phyloP scores from a whole-genome alignment of 306 rosid species.

The Medicago arabica region DNA sequence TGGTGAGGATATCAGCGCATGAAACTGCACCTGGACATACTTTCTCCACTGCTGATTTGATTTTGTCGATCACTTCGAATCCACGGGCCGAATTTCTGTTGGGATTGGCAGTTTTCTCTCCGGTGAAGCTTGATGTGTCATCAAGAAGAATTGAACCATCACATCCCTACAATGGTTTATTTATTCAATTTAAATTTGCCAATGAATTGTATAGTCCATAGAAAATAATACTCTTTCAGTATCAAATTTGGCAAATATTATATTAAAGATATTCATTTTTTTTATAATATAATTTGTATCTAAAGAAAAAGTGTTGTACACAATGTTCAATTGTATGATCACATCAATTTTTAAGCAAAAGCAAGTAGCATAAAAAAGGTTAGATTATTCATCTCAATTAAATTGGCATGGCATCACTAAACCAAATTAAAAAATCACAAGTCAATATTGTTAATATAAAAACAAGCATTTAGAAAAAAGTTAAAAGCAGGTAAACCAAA shows the following conservation, averaged over 20 bases:
- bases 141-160: constrained; percentile 89
- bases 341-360: too few species aligned
- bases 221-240: not conserved
- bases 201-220: not conserved
- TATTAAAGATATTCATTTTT: too few species aligned
- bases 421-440: too few species aligned
- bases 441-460: too few species aligned
- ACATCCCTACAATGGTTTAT: constrained; percentile 62
- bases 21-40: constrained; percentile 80
- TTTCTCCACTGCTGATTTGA: constrained; percentile 73
- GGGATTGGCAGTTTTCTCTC: constrained; percentile 80
- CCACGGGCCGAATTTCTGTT: constrained; percentile 81
- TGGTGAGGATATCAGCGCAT: constrained; percentile 82
- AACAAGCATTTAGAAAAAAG: too few species aligned
- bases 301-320: too few species aligned
- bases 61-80: constrained; percentile 72
- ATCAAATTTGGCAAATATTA: not conserved
- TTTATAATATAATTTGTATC: too few species aligned
- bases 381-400: too few species aligned
- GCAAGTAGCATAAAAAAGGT: too few species aligned
- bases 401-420: too few species aligned
- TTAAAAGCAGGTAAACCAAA: too few species aligned
- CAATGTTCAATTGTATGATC: too few species aligned
- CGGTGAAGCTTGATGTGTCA: constrained; percentile 68
- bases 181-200: not conserved